Evolutionary conservation across 192 early-diverging fungal species (phyloP), one percentile per base, ranked within the genome.

Genomic region (Backusella tarrabulga): DNA sequence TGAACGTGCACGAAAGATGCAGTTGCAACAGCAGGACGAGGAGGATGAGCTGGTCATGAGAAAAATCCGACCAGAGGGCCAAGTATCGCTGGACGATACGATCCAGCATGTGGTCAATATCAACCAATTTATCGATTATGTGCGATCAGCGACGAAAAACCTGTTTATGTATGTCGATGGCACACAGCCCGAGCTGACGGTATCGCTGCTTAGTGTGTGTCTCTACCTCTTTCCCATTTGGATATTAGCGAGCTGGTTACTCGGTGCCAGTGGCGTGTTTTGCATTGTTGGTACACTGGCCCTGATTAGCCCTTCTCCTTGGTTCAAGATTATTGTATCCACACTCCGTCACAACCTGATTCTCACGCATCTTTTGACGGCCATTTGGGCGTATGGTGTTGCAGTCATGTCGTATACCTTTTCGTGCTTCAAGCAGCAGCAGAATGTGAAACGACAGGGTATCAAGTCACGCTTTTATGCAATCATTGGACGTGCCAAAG

Each of bases 1-100:
- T 26, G 71, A 73, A 12, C 6, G 56, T 3, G 66, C 34, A 11
- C 29, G 44, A 32, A 60, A 41, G 29, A 40, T 52, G 34, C 34
- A 44, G 8, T 56, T 38, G 12, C 67, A 38, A 5, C 66, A 79
- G 8, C 78, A 79, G 67, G 78, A 79, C 17, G 78, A 79, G 8
- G 56, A 75, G 32, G 73, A 79, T 29, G 78, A 79, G 34, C 6
- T 79, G 23, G 36, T 79, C 12, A 36, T 36, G 19, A 74, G 78
- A 32, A 79, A 79, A n/a, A 75, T 75, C n/a, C 71, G 71, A n/a
- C 78, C 73, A 12, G 69, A 78, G 1, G 69, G 56, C 12, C 63
- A 78, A 29, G 63, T 75, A 42, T 78, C 77, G 35, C 74, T 82
- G 76, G 80, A 82, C 69, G 77, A 76, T 54, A 78, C 80, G 0